Percentiles rank a stretch among this genome's conserved stretches.
Evolutionary conservation across 352 stramenopile genomes (phyloP).

Genomic region (Pythium pectinolyticum): DNA sequence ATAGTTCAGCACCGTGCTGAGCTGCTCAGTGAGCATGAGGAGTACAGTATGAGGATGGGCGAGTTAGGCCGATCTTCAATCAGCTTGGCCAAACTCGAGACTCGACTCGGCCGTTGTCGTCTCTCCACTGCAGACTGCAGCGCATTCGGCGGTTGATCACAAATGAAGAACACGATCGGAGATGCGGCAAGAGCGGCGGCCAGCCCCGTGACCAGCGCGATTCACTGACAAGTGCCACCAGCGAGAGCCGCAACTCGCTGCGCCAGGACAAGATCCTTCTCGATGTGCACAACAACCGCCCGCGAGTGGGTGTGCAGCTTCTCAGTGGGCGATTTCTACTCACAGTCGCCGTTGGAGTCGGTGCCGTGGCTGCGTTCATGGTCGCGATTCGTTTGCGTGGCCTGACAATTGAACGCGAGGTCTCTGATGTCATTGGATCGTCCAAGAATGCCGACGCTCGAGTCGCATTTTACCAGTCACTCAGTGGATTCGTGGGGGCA

Average conservation of each 20-base stretch:
- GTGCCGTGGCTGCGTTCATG: background rate
- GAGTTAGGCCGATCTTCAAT: no score
- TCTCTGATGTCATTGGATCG: slow-evolving; percentile 31
- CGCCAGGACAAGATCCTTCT: slow-evolving; percentile 1
- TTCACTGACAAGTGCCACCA: background rate
- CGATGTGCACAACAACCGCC: slow-evolving; percentile 7
- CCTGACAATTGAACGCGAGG: slow-evolving; percentile 33
- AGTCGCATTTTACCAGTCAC: slow-evolving; percentile 38
- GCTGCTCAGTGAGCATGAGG: no score
- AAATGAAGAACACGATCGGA: no score
- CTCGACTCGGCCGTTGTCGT: no score
- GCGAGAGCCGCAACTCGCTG: background rate
- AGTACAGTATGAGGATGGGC: no score
- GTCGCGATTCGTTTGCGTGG: slow-evolving; percentile 19
- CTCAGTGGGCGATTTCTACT: background rate
- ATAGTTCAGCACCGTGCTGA: no score
- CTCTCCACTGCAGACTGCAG: no score
- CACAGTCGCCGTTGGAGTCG: background rate
- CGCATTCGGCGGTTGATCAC: no score
- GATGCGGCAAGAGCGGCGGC: no score
- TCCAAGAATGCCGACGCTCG: slow-evolving; percentile 32
- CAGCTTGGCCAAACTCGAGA: no score
- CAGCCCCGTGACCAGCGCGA: background rate
- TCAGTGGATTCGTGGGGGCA: slow-evolving; percentile 42
- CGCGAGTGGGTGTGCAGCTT: background rate